phyloP scores from a whole-genome alignment of 2,329 filamentous ascomycete genomes.

The Aspergillus pseudonomiae region DNA sequence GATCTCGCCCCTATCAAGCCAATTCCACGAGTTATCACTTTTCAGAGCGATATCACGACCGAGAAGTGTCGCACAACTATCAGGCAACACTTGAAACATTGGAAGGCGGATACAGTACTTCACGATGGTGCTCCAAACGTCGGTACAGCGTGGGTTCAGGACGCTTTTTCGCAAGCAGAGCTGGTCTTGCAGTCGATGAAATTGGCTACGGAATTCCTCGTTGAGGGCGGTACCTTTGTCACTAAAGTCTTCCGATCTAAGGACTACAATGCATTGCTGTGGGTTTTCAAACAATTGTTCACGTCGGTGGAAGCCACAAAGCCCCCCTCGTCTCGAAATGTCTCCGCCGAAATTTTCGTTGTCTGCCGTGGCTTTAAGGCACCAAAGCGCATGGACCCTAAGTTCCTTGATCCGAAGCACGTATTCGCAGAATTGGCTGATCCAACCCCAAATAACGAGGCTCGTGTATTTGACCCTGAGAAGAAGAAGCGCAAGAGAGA shows the following conservation, averaged over 20 bases:
- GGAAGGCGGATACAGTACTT: constrained; percentile 93
- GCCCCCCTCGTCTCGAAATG: constrained; percentile 90
- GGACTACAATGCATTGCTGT: constrained; percentile 92
- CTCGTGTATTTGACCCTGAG: constrained; percentile 97
- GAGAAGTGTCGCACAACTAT: constrained; percentile 94
- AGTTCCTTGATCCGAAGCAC: constrained; percentile 83
- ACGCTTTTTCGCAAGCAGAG: constrained; percentile 97
- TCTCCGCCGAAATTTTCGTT: constrained; percentile 98
- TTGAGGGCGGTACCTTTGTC: constrained; percentile 87
- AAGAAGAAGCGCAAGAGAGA: constrained; percentile 96
- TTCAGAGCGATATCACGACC: constrained; percentile 97
- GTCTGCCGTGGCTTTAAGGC: constrained; percentile 95
- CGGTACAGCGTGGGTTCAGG: constrained; percentile 96
- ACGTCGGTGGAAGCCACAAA: constrained; percentile 95
- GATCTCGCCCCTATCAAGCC: constrained; percentile 95
- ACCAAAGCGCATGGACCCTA: constrained; percentile 88
- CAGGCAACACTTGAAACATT: constrained; percentile 85
- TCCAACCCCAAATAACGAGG: constrained; percentile 89
- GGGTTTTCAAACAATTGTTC: constrained; percentile 98
- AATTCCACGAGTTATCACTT: constrained; percentile 90
- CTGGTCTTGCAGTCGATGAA: constrained; percentile 88
- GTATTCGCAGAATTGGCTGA: constrained; percentile 93
- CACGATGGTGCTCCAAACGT: constrained; percentile 98
- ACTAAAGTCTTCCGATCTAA: constrained; percentile 98
- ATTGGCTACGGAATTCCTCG: constrained; percentile 88